Percentiles rank a stretch among this genome's conserved stretches.
Evolutionary conservation across 495 filamentous ascomycete species (phyloP).

Genomic region (Geopyxis carbonaria): DNA sequence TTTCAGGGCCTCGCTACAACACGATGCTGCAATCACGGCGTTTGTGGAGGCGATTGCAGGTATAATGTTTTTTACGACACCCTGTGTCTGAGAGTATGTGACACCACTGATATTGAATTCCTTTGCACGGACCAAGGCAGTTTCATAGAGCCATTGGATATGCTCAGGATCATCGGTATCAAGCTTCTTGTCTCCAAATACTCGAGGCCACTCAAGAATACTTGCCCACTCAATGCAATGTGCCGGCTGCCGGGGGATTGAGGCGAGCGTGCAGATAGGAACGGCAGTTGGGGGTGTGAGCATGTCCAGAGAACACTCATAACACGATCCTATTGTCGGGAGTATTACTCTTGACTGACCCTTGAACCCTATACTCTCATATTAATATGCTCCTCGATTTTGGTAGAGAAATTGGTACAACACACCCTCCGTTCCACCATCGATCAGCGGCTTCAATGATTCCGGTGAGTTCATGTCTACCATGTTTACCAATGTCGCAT

Average conservation of each 20-base stretch:
- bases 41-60: constrained; percentile 97
- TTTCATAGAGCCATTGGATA: constrained; percentile 89
- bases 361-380: no score
- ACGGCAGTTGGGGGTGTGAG: constrained; percentile 87
- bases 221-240: constrained; percentile 99
- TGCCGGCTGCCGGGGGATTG: constrained; percentile 90
- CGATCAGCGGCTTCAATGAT: constrained; percentile 76
- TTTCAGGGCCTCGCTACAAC: constrained; percentile 94
- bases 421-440: constrained; percentile 96
- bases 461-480: constrained; percentile 58
- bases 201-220: constrained; percentile 55
- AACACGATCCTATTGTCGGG: constrained; percentile 82
- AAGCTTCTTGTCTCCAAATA: constrained; percentile 39
- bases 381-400: constrained; percentile 21
- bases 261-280: constrained; percentile 89
- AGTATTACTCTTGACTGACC: constrained; percentile 87
- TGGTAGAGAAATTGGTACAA: no score
- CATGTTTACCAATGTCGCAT: constrained; percentile 79
- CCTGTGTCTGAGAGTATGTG: constrained; percentile 92
- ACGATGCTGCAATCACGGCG: constrained; percentile 84
- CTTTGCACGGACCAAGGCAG: constrained; percentile 57
- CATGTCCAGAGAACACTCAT: constrained; percentile 98
- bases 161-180: constrained; percentile 96
- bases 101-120: constrained; percentile 88
- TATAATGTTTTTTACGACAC: constrained; percentile 98